phyloP scores from a whole-genome alignment of 345 rosid species.

The Mangifera indica region DNA sequence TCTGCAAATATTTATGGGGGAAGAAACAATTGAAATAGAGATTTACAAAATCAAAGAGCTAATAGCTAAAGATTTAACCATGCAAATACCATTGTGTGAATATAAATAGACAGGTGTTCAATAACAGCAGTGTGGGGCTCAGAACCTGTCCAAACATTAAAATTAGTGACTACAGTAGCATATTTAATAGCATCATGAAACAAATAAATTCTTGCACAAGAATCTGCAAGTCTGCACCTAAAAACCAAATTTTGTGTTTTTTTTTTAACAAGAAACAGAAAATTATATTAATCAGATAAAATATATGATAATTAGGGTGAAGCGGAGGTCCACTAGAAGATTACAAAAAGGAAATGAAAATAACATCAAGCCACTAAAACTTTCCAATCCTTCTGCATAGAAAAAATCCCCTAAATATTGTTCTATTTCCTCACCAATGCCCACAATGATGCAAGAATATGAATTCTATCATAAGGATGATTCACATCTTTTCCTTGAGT shows the following conservation, averaged over 20 bases:
- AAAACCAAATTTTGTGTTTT: background rate
- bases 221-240: background rate
- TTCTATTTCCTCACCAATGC: too few species aligned
- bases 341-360: too few species aligned
- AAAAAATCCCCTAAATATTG: too few species aligned
- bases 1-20: constrained; percentile 35
- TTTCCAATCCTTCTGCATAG: too few species aligned
- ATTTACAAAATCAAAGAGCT: background rate
- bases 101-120: constrained; percentile 68
- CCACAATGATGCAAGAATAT: too few species aligned
- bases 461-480: too few species aligned
- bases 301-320: too few species aligned
- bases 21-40: background rate
- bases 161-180: constrained; percentile 10
- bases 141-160: constrained; percentile 52
- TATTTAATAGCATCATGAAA: background rate
- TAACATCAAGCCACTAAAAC: too few species aligned
- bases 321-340: too few species aligned
- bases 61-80: background rate
- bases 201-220: background rate
- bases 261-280: too few species aligned
- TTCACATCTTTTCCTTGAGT: too few species aligned
- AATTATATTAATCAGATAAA: too few species aligned
- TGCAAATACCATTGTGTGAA: constrained; percentile 73
- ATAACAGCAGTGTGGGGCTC: constrained; percentile 70